Evolutionary conservation across 495 filamentous ascomycete species (phyloP).

Genomic region (Daldinia bambusicola): DNA sequence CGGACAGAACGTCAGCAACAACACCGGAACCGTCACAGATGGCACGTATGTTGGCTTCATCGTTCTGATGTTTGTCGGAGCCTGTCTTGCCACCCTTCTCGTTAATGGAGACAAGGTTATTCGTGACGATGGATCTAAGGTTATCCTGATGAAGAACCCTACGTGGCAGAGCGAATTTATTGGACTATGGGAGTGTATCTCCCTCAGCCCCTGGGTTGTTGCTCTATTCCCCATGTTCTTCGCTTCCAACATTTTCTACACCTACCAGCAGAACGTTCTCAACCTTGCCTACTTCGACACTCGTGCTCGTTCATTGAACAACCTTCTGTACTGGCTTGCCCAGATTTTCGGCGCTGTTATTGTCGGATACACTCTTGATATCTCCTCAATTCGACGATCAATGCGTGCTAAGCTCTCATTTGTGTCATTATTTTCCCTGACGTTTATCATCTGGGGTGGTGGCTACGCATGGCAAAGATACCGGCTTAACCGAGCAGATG

Average conservation of each 20-base stretch:
- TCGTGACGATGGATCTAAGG: slow-evolving; percentile 80
- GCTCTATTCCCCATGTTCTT: slow-evolving; percentile 90
- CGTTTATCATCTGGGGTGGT: slow-evolving; percentile 87
- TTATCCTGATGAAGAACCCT: slow-evolving; percentile 89
- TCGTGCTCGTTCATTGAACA: slow-evolving; percentile 85
- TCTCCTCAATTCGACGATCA: slow-evolving; percentile 69
- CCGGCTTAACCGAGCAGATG: slow-evolving; percentile 53
- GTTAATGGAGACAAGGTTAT: slow-evolving; percentile 79
- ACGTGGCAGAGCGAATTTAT: slow-evolving; percentile 80
- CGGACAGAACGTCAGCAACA: slow-evolving; percentile 78
- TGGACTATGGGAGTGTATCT: slow-evolving; percentile 81
- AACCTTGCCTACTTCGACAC: slow-evolving; percentile 81
- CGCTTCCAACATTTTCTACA: slow-evolving; percentile 84
- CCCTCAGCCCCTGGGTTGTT: slow-evolving; percentile 77
- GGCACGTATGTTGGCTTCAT: slow-evolving; percentile 94
- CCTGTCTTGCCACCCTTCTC: slow-evolving; percentile 75
- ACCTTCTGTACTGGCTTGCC: slow-evolving; percentile 83
- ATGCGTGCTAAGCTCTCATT: slow-evolving; percentile 80
- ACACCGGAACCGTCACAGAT: slow-evolving; percentile 70
- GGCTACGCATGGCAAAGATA: slow-evolving; percentile 80
- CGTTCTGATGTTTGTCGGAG: slow-evolving; percentile 81
- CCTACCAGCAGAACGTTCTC: slow-evolving; percentile 71
- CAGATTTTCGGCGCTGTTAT: slow-evolving; percentile 87
- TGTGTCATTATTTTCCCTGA: slow-evolving; percentile 72
- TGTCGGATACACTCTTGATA: slow-evolving; percentile 81